These are phyloP conservation scores for Hypoxylon sp. DNA, from an alignment of 2,329 filamentous ascomycete species.

Conservation along the genomic window DNA sequence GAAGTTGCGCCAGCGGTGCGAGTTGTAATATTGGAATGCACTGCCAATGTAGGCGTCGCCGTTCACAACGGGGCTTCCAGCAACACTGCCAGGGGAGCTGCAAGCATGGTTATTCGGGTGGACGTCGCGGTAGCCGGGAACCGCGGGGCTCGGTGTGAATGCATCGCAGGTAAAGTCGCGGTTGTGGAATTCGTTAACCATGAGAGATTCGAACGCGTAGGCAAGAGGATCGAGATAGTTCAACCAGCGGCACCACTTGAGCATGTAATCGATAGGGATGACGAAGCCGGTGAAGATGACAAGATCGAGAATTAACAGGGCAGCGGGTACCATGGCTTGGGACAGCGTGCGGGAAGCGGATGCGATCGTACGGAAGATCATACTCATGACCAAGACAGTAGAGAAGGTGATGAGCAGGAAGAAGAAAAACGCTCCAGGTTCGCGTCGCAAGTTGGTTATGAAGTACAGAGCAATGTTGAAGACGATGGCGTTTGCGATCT, in stretches of 20 bases:
- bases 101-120: slow-evolving; percentile 66
- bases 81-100: slow-evolving; percentile 69
- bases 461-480: slow-evolving; percentile 91
- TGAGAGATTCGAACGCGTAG: slow-evolving; percentile 84
- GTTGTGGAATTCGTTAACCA: slow-evolving; percentile 85
- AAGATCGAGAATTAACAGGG: slow-evolving; percentile 74
- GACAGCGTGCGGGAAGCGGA: slow-evolving; percentile 79
- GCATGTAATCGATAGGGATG: slow-evolving; percentile 77
- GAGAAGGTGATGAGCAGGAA: slow-evolving; percentile 83
- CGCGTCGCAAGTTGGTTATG: slow-evolving; percentile 84
- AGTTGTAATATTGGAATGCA: slow-evolving; percentile 70
- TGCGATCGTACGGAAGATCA: slow-evolving; percentile 88
- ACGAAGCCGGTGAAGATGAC: slow-evolving; percentile 81
- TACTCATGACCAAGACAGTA: slow-evolving; percentile 84
- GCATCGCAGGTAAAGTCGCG: slow-evolving; percentile 70
- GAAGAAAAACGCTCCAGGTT: slow-evolving; percentile 85
- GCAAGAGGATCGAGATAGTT: slow-evolving; percentile 84
- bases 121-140: slow-evolving; percentile 59
- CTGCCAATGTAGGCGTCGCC: slow-evolving; percentile 71
- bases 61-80: slow-evolving; percentile 66
- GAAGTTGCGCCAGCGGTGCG: slow-evolving; percentile 78
- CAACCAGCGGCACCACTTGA: slow-evolving; percentile 86
- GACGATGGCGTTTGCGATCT: slow-evolving; percentile 78
- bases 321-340: slow-evolving; percentile 73
- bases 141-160: slow-evolving; percentile 60